Evolutionary conservation across 768 basidiomycete species (phyloP), one percentile per base, ranked within the genome.

Genomic region (Cystobasidium tubakii): DNA sequence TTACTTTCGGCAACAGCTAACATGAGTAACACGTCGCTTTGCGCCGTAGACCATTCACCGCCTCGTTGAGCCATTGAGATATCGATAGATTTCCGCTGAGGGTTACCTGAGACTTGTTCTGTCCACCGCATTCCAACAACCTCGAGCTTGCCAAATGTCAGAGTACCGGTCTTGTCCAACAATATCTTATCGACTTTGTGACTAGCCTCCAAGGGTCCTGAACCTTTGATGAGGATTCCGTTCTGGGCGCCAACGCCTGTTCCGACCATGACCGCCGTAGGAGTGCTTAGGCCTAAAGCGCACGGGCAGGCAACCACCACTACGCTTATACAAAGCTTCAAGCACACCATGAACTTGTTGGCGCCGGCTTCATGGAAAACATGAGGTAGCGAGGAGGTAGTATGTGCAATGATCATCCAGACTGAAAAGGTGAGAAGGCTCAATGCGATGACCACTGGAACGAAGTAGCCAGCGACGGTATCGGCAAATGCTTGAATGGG

Each of bases 181-280:
- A 96, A 87, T 75, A 98, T 87, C 17, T 87, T 85, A 80, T 88
- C 87, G 78, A 98, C 87, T 65, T 85, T 84, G 76, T 86, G 88
- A 81, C 92, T 92, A 1, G 91, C 92, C 80, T 99, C 96, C 31
- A 99, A 84, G 1, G 96, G 94, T 17, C 90, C 85, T 1, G 94
- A 96, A 25, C 96, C 94, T 81, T 99, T 99, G 86, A 99, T 98
- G 57, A 99, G 83, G 74, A 99, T 98, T 0, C 96, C 95, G 78
- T 98, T 95, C 83, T 90, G 86, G 10, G 96, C 96, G 0, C 96
- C 96, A 72, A 98, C 88, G 0, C 96, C 96, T 0, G 95, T 98
- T 21, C 96, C 96, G 36, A 98, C 96, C 96, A 98, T 98, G 82
- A 98, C 92, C 1, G 95, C 96, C 0, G 96, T 98, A 0, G 96